Evolutionary conservation across 2,329 filamentous ascomycete species (phyloP).

Genomic region (Colletotrichum simmondsii): DNA sequence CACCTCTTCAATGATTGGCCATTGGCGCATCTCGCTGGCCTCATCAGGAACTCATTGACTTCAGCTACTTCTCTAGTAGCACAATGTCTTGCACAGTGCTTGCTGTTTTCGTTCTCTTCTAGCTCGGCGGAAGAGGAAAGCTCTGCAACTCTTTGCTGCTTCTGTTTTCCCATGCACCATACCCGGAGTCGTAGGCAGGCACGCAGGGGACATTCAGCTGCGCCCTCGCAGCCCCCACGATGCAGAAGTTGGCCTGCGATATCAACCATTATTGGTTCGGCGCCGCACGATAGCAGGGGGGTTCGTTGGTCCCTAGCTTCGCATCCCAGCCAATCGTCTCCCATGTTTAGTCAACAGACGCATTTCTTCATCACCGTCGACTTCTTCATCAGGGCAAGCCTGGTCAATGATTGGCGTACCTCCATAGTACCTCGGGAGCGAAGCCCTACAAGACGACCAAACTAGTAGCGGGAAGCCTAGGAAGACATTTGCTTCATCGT

Average conservation of each 20-base stretch:
- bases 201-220: conserved; percentile 31
- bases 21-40: background rate
- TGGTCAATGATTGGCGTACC: background rate
- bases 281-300: conserved; percentile 9
- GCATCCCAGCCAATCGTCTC: conserved; percentile 18
- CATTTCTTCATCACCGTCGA: conserved; percentile 13
- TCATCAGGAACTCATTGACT: conserved; percentile 1
- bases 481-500: conserved; percentile 9
- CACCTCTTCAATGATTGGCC: conserved; percentile 7
- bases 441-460: conserved; percentile 16
- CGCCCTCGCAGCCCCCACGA: conserved; percentile 29
- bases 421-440: conserved; percentile 3
- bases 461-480: conserved; percentile 19
- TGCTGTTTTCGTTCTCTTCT: background rate
- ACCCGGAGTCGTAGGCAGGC: conserved; percentile 14
- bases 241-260: conserved; percentile 14
- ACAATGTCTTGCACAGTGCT: background rate
- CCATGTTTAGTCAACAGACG: conserved; percentile 21
- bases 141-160: background rate
- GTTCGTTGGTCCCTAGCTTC: conserved; percentile 12
- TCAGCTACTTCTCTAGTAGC: background rate
- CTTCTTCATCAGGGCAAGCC: conserved; percentile 21
- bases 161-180: background rate
- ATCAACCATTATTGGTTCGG: conserved; percentile 30
- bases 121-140: background rate